Evolutionary conservation across 305 asterid species (phyloP), one percentile per base, ranked within the genome.

Genomic region (Fraxinus sp.): DNA sequence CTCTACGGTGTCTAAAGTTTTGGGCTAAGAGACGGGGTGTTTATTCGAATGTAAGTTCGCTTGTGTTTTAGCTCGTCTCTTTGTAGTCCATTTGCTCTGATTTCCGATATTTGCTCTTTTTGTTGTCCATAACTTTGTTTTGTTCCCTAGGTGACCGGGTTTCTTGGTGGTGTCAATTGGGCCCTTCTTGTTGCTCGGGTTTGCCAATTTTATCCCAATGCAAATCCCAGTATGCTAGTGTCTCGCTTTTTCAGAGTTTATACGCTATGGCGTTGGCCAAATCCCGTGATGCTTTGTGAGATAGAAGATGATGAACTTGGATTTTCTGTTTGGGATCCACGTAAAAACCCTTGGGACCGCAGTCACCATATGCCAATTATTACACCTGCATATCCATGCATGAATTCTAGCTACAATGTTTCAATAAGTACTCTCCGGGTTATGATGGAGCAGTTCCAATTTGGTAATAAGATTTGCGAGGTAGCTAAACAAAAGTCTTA

Each of bases 21-120:
- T 97, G 99, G 99, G 99, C 99, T 76, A 95, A 91, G 88, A 90
- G 93, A 70, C 99, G 99, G 35, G 97, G 99, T n/a, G 96, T 97
- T 79, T 97, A 97, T 91, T 97, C 99, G 59, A 97, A 97, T 90
- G 99, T 96, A 86, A 88, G 99, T 90, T 46, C 7, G 1, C 22
- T 70, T 5, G 39, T 66, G 74, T 66, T 66, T 64, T 66, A 66
- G 74, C 74, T 66, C 5, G 5, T 24, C 74, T 62, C 32, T 70
- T 13, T 70, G 7, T 52, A 52, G 75, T 70, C 41, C 75, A 20
- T 66, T 66, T 66, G 18, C 75, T 28, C 10, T 52, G 71, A 14
- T 24, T 66, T 66, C 16, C 6, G 36, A 24, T 28, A 20, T 26
- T 26, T 66, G 18, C 75, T 28, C 22, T 52, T 52, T 70, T 28